Evolutionary conservation across 2,329 filamentous ascomycete species (phyloP), one percentile per base, ranked within the genome.

Genomic region (Chalaropsis thielavioides): DNA sequence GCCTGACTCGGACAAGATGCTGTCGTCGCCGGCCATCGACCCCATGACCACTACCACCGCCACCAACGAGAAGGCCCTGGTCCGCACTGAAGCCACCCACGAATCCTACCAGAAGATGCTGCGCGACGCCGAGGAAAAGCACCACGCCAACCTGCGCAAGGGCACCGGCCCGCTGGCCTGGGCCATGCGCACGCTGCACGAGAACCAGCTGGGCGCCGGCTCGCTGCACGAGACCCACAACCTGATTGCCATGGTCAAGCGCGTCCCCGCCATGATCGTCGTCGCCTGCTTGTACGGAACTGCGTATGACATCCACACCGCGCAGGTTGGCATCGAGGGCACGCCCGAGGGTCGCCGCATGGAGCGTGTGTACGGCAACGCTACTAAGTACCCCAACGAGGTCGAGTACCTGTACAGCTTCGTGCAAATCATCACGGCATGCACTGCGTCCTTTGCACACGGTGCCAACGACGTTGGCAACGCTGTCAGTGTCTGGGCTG

Each of bases 231-330:
- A 92, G 76, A 70, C 80, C 22, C 78, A 84, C 75, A 92, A 92
- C 79, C 76, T 91, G 68, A 81, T 80, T 72, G 80, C 81, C 62
- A 67, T 85, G 24, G 35, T 78, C 67, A 86, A 83, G 75, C 87
- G 88, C 24, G 72, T 92, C 8, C 89, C 89, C 0, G 87, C 89
- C 62, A 80, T 81, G 74, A 73, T 89, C 68, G 79, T 84, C 54
- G 79, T 78, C 68, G 87, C 79, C 64, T 72, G 78, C 17, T 81
- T 91, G 62, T 92, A 92, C 72, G 89, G 89, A 73, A 73, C 87
- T 31, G 79, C 92, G 80, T 92, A 92, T 76, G 89, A 92, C 70
- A 92, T 92, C 71, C 88, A 92, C 79, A 80, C 82, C 61, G 86
- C 87, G 3, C 88, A 91, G 77, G 78, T 79, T 63, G 88, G 88